Conservation (phyloP, 2,329 filamentous ascomycete species). For the Colletotrichum caudatum region DNA sequence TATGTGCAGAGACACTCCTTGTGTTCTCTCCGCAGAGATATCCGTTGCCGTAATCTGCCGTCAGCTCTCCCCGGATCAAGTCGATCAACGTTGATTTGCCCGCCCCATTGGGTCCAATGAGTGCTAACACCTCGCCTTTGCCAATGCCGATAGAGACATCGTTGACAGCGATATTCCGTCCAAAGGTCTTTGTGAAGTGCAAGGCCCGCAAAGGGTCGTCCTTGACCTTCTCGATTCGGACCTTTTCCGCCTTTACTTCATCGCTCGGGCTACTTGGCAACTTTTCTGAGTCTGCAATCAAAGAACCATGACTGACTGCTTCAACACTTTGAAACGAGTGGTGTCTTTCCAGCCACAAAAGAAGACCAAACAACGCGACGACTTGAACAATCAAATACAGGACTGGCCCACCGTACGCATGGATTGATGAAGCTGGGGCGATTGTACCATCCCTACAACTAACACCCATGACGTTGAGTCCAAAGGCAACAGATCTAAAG, state of each 20-base stretch:
- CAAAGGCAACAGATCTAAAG: constrained; percentile 1
- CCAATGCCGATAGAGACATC: constrained; percentile 78
- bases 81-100: constrained; percentile 81
- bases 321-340: constrained; percentile 46
- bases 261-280: not conserved
- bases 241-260: not conserved
- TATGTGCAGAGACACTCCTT: constrained; percentile 73
- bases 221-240: constrained; percentile 47
- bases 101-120: constrained; percentile 82
- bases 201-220: constrained; percentile 69
- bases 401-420: constrained; percentile 75
- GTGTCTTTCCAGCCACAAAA: constrained; percentile 74
- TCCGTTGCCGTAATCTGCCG: constrained; percentile 73
- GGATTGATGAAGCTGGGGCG: not conserved
- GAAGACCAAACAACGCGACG: constrained; percentile 67
- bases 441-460: not conserved
- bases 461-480: constrained; percentile 1
- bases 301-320: not conserved
- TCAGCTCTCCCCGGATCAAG: constrained; percentile 79
- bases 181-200: constrained; percentile 77
- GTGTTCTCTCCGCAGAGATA: constrained; percentile 58
- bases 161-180: constrained; percentile 69
- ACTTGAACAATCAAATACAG: constrained; percentile 75
- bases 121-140: constrained; percentile 77
- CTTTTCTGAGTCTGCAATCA: not conserved